Evolutionary conservation across 768 basidiomycete species (phyloP), one percentile per base, ranked within the genome.

Genomic region (Fomitopsis serialis): DNA sequence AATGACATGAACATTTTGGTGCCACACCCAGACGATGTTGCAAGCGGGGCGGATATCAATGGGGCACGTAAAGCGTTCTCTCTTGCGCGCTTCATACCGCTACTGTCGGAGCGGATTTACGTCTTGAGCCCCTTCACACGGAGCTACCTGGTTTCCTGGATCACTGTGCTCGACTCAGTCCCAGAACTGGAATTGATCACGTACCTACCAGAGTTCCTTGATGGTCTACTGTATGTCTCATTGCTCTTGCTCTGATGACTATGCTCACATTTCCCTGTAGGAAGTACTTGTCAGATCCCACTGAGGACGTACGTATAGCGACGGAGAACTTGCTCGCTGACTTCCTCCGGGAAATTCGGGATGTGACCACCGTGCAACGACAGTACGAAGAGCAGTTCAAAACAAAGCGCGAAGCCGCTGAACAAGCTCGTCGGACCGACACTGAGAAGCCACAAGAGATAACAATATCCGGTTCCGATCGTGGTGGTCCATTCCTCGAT

Each of bases 91-190:
- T 98, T 98, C 66, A 93, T 99, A 43, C 97, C 97, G 21, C 75
- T 99, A 24, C 79, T 99, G 7, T 81, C 86, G 46, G 96, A 98
- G 58, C 80, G 97, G 56, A 93, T 98, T 49, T 89, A 95, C 62
- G 97, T 98, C 58, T 75, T 98, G 66, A 95, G 87, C 66, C 96
- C 97, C 0, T 94, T 96, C 67, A 96, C 97, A 0, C 76, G 97
- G 55, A 96, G 87, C 66, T 98, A 94, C 68, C 80, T 99, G n/a
- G 92, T 97, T 32, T 88, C 89, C 1, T 99, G 97, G 97, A 91
- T 98, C 54, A 91, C 82, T 42, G 90, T 97, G 3, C 79, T 99
- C 43, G 94, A 98, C 65, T 95, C 93, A 19, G 91, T 98, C 3
- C 97, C 97, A 11, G 97, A 99, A 64, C 75, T 99, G 50, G 96